These are phyloP conservation scores for Geotrichum citri-aurantii DNA, from an alignment of 1,139 yeast species.

Conservation along the genomic window DNA sequence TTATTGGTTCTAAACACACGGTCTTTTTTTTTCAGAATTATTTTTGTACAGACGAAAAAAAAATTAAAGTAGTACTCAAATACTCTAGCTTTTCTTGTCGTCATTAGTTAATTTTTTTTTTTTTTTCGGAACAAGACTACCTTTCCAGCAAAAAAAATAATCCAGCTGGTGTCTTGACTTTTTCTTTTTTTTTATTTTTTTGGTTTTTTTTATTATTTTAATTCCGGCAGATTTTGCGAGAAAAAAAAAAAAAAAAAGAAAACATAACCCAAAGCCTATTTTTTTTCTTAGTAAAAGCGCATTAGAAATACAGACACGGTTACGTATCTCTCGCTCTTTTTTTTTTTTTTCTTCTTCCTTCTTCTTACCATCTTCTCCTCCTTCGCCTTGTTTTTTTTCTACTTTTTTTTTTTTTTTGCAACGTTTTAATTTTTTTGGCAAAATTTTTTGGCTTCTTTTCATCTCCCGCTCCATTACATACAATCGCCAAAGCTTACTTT, in stretches of 20 bases:
- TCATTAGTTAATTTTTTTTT: too few relatives aligned
- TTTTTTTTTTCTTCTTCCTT: neutral
- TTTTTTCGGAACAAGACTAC: too few relatives aligned
- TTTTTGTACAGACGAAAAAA: too few relatives aligned
- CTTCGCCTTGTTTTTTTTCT: neutral
- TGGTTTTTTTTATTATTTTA: too few relatives aligned
- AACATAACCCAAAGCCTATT: neutral
- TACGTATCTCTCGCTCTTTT: neutral
- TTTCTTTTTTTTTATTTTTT: too few relatives aligned
- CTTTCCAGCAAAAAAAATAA: too few relatives aligned
- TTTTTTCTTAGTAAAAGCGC: neutral
- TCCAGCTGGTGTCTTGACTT: neutral
- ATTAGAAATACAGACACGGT: neutral
- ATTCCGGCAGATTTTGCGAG: neutral
- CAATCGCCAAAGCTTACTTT: neutral
- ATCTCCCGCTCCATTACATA: neutral
- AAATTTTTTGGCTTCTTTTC: neutral
- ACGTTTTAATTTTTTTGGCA: neutral
- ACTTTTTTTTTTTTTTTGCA: neutral
- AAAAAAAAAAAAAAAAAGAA: neutral
- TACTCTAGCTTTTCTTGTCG: too few relatives aligned
- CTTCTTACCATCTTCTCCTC: conserved; percentile 7
- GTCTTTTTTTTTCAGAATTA: too few relatives aligned
- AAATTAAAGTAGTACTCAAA: too few relatives aligned
- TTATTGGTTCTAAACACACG: too few relatives aligned